Percentiles rank a stretch among this genome's conserved stretches.
Conservation (phyloP, 1,139 yeast genomes). For the Suhomyces terraborum region DNA sequence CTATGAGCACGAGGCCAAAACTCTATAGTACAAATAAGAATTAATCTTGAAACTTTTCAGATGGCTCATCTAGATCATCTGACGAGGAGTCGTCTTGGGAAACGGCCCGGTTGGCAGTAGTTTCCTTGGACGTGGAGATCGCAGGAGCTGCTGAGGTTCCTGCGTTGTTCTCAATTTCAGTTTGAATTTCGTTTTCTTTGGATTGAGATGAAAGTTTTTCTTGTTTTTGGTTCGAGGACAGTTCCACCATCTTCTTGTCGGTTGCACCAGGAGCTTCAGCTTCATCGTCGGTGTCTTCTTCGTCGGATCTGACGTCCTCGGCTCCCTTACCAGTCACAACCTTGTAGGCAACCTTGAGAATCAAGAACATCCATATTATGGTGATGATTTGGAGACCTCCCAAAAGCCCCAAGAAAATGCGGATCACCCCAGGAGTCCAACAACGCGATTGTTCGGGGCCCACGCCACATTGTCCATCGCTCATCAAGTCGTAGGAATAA, state of each 20-base stretch:
- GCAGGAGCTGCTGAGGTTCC: neutral
- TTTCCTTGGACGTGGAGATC: neutral
- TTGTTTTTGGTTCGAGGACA: neutral
- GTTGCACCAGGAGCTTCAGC: too few relatives aligned
- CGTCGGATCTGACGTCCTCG: constrained; percentile 83
- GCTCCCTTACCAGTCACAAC: constrained; percentile 74
- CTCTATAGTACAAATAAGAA: constrained; percentile 8
- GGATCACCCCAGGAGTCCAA: constrained; percentile 56
- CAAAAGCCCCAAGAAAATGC: constrained; percentile 56
- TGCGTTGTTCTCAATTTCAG: neutral
- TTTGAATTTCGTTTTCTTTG: constrained; percentile 6
- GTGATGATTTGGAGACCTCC: constrained; percentile 69
- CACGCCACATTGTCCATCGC: constrained; percentile 36
- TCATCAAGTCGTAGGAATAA: constrained; percentile 40
- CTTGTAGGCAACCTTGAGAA: constrained; percentile 65
- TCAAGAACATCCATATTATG: constrained; percentile 74
- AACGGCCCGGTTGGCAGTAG: neutral
- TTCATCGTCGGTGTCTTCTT: constrained; percentile 48
- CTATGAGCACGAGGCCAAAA: constrained; percentile 1
- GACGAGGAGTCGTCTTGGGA: constrained; percentile 5
- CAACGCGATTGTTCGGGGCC: constrained; percentile 45
- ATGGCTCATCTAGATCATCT: constrained; percentile 9
- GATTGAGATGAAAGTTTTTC: neutral
- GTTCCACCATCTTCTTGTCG: too few relatives aligned
- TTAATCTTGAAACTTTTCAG: constrained; percentile 11